phyloP scores from a whole-genome alignment of 148 eudicot species.

The Chenopodium quinoa region DNA sequence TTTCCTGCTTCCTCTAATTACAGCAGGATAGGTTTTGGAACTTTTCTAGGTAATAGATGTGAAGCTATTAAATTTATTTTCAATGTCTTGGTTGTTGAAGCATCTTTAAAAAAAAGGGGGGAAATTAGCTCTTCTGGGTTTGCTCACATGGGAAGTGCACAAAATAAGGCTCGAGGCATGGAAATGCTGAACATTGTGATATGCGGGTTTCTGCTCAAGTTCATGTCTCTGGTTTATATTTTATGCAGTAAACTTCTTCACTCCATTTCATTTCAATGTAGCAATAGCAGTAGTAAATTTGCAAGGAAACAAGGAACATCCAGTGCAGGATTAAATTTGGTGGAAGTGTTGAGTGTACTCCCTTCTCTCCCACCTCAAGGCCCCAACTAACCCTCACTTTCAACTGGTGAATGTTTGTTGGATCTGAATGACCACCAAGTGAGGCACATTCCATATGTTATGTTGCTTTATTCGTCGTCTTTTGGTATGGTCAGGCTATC shows the following conservation, averaged over 20 bases:
- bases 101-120: neutral
- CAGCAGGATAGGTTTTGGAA: neutral
- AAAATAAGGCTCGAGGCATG: neutral
- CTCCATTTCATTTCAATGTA: neutral
- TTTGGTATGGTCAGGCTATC: neutral
- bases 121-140: neutral
- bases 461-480: too few species aligned
- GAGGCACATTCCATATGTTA: neutral
- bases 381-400: neutral
- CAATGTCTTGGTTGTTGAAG: neutral
- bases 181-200: neutral
- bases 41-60: neutral
- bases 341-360: neutral
- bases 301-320: neutral
- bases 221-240: neutral
- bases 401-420: neutral
- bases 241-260: neutral
- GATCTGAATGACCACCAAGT: neutral
- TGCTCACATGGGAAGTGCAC: conserved; percentile 1
- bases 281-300: neutral
- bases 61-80: neutral
- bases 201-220: neutral
- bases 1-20: conserved; percentile 6
- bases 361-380: neutral
- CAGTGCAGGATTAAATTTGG: neutral